Conservation (phyloP, 371 early-diverging fungal genomes). For the Mucor piriformis region DNA sequence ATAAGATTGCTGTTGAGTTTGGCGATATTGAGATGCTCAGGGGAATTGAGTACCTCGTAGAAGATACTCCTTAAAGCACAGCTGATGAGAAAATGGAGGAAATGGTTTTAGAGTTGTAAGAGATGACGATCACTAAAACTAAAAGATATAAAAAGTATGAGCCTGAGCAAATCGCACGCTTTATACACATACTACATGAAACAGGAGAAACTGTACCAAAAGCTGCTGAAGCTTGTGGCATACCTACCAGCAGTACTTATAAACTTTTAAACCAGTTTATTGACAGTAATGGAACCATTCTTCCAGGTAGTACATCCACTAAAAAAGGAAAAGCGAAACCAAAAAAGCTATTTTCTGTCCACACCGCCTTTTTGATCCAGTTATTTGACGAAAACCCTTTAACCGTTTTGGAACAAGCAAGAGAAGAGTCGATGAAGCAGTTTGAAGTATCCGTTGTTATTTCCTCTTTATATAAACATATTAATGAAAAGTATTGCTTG, state of each 20-base stretch:
- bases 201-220: conserved; percentile 14
- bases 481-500: conserved; percentile 15
- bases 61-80: conserved; percentile 13
- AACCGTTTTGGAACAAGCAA: conserved; percentile 17
- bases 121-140: background rate
- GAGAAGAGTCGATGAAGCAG: background rate
- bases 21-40: conserved; percentile 2
- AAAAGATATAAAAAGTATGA: background rate
- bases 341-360: conserved; percentile 13
- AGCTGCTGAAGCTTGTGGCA: conserved; percentile 13
- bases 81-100: too few relatives aligned
- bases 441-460: background rate
- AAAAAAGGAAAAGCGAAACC: background rate
- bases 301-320: conserved; percentile 4
- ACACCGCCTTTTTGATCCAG: conserved; percentile 13
- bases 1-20: conserved; percentile 17
- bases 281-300: conserved; percentile 7
- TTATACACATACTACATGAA: conserved; percentile 16
- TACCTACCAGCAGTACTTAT: conserved; percentile 20
- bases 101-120: too few relatives aligned
- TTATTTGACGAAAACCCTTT: conserved; percentile 17
- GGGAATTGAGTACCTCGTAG: conserved; percentile 15
- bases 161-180: background rate
- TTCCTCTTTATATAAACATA: conserved; percentile 18
- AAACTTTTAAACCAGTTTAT: conserved; percentile 8